phyloP scores from a whole-genome alignment of 2,329 filamentous ascomycete genomes.

The Gyromitra esculenta region DNA sequence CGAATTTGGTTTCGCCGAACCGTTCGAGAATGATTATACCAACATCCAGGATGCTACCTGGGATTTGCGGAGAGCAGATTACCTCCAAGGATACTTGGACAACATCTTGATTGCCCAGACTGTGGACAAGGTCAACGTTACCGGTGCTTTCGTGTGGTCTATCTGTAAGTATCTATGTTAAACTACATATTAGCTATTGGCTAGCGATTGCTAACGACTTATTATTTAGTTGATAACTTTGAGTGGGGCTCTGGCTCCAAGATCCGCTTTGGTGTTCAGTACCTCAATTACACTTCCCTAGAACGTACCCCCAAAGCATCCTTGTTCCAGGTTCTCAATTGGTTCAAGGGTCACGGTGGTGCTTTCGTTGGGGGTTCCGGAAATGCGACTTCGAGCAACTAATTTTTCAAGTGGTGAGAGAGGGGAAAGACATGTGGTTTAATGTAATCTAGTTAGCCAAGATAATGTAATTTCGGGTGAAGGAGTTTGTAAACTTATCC shows the following conservation, averaged over 20 bases:
- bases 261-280: slow-evolving; percentile 62
- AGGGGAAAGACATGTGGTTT: background rate
- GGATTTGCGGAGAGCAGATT: slow-evolving; percentile 62
- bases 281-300: slow-evolving; percentile 62
- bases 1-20: slow-evolving; percentile 63
- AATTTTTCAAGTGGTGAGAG: background rate
- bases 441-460: slow-evolving; percentile 21
- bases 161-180: slow-evolving; percentile 56
- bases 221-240: slow-evolving; percentile 60
- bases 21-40: slow-evolving; percentile 60
- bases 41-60: slow-evolving; percentile 60
- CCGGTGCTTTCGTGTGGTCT: slow-evolving; percentile 62
- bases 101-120: slow-evolving; percentile 61
- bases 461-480: background rate
- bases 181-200: background rate
- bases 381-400: slow-evolving; percentile 21
- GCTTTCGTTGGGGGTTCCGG: slow-evolving; percentile 27
- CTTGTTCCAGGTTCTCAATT: slow-evolving; percentile 62
- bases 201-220: slow-evolving; percentile 17
- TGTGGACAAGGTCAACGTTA: slow-evolving; percentile 62
- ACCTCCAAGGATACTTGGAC: slow-evolving; percentile 62
- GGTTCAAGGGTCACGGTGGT: slow-evolving; percentile 59
- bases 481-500: background rate
- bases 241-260: slow-evolving; percentile 61
- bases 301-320: slow-evolving; percentile 62